Evolutionary conservation across 495 filamentous ascomycete species (phyloP).

Genomic region (Xylaria palmicola): DNA sequence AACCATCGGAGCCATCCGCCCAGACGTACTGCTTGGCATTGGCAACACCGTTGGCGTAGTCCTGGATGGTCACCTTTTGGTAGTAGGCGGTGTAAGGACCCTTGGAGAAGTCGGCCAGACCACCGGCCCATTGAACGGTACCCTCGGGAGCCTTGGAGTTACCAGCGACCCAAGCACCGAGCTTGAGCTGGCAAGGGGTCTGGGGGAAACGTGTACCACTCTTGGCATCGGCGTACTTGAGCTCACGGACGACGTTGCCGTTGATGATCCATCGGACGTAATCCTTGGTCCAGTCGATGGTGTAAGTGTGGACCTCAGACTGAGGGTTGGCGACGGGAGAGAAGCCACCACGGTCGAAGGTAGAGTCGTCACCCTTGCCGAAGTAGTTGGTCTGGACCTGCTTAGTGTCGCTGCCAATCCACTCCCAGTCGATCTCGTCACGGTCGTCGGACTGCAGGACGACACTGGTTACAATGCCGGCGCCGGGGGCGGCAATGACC

Average conservation of each 20-base stretch:
- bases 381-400: constrained; percentile 91
- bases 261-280: constrained; percentile 84
- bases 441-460: constrained; percentile 88
- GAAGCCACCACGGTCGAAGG: constrained; percentile 73
- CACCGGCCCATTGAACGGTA: constrained; percentile 89
- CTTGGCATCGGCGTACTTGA: constrained; percentile 58
- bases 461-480: constrained; percentile 76
- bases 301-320: constrained; percentile 76
- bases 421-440: constrained; percentile 96
- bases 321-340: constrained; percentile 61
- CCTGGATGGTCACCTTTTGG: constrained; percentile 73
- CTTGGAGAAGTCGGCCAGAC: constrained; percentile 68
- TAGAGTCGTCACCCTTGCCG: constrained; percentile 80
- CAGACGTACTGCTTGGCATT: constrained; percentile 76
- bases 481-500: constrained; percentile 64
- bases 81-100: constrained; percentile 85
- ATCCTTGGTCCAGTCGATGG: constrained; percentile 77
- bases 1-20: constrained; percentile 62
- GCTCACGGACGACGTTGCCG: constrained; percentile 64
- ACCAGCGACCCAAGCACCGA: constrained; percentile 87
- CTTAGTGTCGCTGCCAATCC: constrained; percentile 61
- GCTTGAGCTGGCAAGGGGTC: constrained; percentile 82
- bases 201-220: constrained; percentile 77
- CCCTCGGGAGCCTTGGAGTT: constrained; percentile 63
- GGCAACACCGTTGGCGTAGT: constrained; percentile 80